Base-by-base conservation (phyloP, 208 protist species). In the Crithidia bombi region DNA sequence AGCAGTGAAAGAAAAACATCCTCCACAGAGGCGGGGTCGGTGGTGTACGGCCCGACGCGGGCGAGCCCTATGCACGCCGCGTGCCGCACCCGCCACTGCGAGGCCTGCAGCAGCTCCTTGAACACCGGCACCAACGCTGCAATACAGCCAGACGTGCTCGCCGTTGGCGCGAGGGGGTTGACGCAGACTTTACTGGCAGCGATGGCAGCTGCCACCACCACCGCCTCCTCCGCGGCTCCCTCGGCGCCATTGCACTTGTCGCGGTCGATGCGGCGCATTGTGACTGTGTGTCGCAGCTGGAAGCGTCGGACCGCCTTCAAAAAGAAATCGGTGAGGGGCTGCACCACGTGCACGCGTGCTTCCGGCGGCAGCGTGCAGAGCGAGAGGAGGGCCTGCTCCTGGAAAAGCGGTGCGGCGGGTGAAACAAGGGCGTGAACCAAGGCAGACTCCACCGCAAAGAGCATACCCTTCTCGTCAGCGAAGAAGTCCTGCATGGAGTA, bases 311-410 rank as follows among this genome's bases (percentile, higher is more conserved):
- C 47, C 43, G 4, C 59, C 12, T 65, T 41, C 33, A 76, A 46
- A n/a, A 86, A 72, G 50, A 85, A 87, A 49, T 93, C 85, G 7
- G 83, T 71, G 17, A 93, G 54, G n/a, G 85, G 80, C 30, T 75
- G 62, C 28, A 77, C 75, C 32, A 79, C 73, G 59, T 90, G 88
- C 49, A 51, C 69, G n/a, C 77, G 76, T 0, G 75, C 85, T 56
- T 79, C 75, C 3, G 67, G 46, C 0, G 88, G 88, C 38, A 93
- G 65, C 6, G 79, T 79, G 26, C 78, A 75, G 36, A 93, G 57
- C 9, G 88, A 81, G 12, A 87, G 33, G 35, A 90, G 73, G n/a
- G 79, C 79, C 65, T 86, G 82, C 65, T 93, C 85, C 63, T 82
- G 73, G 30, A 89, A 73, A n/a, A 35, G 21, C 11, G 72, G 33